A percentile compares a stretch with the other conserved stretches of the same genome.
Evolutionary conservation across 192 early-diverging fungal species (phyloP).

Genomic region (Paraglomus occultum): DNA sequence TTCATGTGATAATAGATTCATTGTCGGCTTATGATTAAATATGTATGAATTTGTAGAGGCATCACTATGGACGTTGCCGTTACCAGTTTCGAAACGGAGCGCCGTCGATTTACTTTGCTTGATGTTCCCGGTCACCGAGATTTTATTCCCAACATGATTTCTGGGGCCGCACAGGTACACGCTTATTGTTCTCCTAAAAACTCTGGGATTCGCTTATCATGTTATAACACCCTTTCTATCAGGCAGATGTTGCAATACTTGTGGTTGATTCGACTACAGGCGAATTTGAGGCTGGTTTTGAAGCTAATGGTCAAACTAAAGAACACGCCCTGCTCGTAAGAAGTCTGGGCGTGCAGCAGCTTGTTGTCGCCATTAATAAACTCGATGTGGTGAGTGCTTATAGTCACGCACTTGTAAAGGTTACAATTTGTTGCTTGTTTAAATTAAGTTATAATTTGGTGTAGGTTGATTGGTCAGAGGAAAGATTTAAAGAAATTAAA

Average conservation of each 20-base stretch:
- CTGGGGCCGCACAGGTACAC: conserved; percentile 77
- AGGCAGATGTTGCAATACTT: conserved; percentile 91
- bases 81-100: conserved; percentile 78
- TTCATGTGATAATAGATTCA: not conserved
- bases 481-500: conserved; percentile 75
- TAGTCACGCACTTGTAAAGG: conserved; percentile 10
- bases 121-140: conserved; percentile 98
- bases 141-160: conserved; percentile 99
- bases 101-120: conserved; percentile 80
- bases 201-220: not conserved
- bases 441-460: not conserved
- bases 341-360: conserved; percentile 87
- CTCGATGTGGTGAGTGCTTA: conserved; percentile 70
- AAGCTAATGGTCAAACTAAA: conserved; percentile 90
- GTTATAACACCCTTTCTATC: not conserved
- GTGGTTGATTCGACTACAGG: conserved; percentile 88
- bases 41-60: conserved; percentile 51
- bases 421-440: conserved; percentile 23
- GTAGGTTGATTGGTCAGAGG: conserved; percentile 77
- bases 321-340: conserved; percentile 93
- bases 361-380: conserved; percentile 96
- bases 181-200: conserved; percentile 8
- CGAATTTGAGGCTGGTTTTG: conserved; percentile 96
- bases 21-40: not conserved
- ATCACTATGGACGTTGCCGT: conserved; percentile 98